Conservation (phyloP, 148 eudicot species). For the Euryodendron excelsum region DNA sequence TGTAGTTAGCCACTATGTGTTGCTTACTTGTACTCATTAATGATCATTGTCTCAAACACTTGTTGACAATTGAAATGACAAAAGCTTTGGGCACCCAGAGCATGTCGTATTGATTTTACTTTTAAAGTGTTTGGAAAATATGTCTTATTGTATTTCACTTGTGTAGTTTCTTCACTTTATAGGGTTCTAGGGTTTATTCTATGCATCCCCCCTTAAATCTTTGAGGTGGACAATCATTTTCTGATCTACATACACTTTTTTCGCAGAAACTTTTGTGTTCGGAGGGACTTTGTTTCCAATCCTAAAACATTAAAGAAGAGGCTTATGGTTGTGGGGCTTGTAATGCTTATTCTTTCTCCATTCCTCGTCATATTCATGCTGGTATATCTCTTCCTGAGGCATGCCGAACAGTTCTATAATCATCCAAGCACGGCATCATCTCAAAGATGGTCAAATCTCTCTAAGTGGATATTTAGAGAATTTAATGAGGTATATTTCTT, state of each 20-base stretch:
- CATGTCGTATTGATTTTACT: too few relatives aligned
- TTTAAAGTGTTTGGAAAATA: too few relatives aligned
- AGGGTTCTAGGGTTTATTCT: neutral
- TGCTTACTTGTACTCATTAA: too few relatives aligned
- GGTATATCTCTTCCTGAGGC: constrained; percentile 94
- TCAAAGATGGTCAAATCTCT: constrained; percentile 93
- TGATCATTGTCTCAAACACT: too few relatives aligned
- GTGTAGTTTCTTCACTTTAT: too few relatives aligned
- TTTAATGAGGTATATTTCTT: constrained; percentile 81
- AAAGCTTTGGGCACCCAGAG: too few relatives aligned
- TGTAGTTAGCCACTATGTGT: too few relatives aligned
- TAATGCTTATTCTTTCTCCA: constrained; percentile 89
- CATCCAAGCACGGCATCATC: constrained; percentile 98
- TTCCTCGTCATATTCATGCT: constrained; percentile 92
- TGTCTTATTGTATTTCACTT: too few relatives aligned
- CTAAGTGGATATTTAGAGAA: constrained; percentile 92
- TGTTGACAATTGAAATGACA: too few relatives aligned
- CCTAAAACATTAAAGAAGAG: constrained; percentile 76
- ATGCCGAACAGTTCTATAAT: constrained; percentile 95
- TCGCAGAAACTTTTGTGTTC: constrained; percentile 74
- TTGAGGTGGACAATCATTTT: neutral
- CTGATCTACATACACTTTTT: constrained; percentile 23
- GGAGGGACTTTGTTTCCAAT: constrained; percentile 75
- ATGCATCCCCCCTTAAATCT: neutral
- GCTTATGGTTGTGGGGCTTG: constrained; percentile 76